Evolutionary conservation across 805 yeast species (phyloP).

Genomic region (Soucietia sequanensis): DNA sequence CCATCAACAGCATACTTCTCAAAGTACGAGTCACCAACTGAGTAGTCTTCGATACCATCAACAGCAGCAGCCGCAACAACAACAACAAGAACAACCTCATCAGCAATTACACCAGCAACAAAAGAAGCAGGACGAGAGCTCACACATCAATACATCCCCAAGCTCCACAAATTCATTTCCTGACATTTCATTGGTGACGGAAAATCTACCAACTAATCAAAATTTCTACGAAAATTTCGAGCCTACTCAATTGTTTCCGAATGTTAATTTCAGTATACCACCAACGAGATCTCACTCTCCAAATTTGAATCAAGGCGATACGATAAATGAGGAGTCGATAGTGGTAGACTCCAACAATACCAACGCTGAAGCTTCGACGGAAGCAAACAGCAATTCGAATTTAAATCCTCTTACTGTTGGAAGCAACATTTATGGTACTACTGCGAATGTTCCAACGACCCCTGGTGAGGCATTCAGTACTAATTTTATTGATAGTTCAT

Average conservation of each 20-base stretch:
- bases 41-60: background rate
- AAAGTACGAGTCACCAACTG: background rate
- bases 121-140: conserved; percentile 3
- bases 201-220: conserved; percentile 46
- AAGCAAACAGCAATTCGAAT: background rate
- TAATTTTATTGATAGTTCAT: conserved; percentile 41
- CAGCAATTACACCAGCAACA: background rate
- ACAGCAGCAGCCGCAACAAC: conserved; percentile 1
- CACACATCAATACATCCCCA: conserved; percentile 31
- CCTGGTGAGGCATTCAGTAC: conserved; percentile 30
- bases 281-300: conserved; percentile 40
- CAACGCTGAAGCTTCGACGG: background rate
- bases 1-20: conserved; percentile 1
- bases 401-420: conserved; percentile 1
- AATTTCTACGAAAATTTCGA: conserved; percentile 52
- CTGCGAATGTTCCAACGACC: conserved; percentile 10
- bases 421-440: conserved; percentile 1
- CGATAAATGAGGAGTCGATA: background rate
- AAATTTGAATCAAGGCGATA: conserved; percentile 4
- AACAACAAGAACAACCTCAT: background rate
- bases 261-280: conserved; percentile 31
- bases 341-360: background rate
- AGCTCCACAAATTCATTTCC: conserved; percentile 43
- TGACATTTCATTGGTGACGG: conserved; percentile 56
- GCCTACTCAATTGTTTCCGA: conserved; percentile 57